phyloP scores from a whole-genome alignment of 371 early-diverging fungal species.

The Umbelopsis sp. region DNA sequence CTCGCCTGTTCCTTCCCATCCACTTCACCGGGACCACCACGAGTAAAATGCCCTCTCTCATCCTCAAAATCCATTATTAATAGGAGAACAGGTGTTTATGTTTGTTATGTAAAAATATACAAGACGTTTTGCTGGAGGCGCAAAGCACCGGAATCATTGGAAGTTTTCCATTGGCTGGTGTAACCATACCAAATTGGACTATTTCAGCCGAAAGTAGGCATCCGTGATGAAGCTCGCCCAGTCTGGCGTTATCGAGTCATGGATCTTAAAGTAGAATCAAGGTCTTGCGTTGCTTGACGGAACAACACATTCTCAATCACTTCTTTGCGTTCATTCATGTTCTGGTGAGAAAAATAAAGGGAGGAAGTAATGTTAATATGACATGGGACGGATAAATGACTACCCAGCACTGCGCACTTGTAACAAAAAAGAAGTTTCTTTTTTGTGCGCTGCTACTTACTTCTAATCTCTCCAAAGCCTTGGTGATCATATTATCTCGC shows the following conservation, averaged over 20 bases:
- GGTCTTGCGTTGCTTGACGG: conserved; percentile 41
- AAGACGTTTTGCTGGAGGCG: background rate
- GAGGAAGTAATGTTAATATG: background rate
- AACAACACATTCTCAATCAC: conserved; percentile 44
- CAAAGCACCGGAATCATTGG: conserved; percentile 9
- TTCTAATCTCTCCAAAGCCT: conserved; percentile 32
- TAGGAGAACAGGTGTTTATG: too few relatives aligned
- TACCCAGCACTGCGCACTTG: conserved; percentile 3
- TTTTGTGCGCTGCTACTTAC: conserved; percentile 25
- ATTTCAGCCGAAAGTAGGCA: background rate
- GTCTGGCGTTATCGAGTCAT: conserved; percentile 12
- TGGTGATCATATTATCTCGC: conserved; percentile 32
- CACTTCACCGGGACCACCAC: too few relatives aligned
- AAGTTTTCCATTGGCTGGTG: conserved; percentile 16
- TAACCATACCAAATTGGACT: background rate
- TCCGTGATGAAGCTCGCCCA: background rate
- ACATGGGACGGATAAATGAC: background rate
- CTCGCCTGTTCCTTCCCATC: too few relatives aligned
- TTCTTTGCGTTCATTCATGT: conserved; percentile 40
- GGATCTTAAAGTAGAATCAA: conserved; percentile 17
- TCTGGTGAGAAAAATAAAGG: conserved; percentile 20
- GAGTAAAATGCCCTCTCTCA: too few relatives aligned
- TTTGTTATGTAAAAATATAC: too few relatives aligned
- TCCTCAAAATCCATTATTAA: too few relatives aligned
- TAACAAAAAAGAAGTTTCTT: background rate